Evolutionary conservation across 192 early-diverging fungal species (phyloP).

Genomic region (Phycomyces nitens): DNA sequence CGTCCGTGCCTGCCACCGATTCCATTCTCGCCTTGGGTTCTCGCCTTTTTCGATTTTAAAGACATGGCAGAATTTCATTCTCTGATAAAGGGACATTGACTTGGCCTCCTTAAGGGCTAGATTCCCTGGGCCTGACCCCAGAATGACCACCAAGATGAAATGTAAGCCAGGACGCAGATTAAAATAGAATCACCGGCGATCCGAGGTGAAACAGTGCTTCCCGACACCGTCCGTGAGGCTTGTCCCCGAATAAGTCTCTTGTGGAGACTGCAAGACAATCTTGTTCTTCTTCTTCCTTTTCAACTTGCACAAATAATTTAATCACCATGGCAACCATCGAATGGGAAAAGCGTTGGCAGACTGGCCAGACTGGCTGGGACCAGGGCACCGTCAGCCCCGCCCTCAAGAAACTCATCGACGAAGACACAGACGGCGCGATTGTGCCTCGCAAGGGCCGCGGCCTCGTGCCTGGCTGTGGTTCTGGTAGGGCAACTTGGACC

Average conservation of each 20-base stretch:
- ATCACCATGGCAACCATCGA: not conserved
- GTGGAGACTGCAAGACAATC: no score
- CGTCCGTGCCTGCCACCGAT: not conserved
- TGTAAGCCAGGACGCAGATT: no score
- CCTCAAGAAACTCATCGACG: slow-evolving; percentile 43
- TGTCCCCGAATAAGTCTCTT: not conserved
- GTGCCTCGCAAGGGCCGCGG: slow-evolving; percentile 46
- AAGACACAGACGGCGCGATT: slow-evolving; percentile 27
- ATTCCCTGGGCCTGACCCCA: no score
- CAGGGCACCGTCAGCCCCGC: slow-evolving; percentile 43
- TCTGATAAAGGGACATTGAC: no score
- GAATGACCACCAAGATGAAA: no score
- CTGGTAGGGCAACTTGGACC: slow-evolving; percentile 23
- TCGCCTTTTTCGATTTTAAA: no score
- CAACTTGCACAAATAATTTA: not conserved
- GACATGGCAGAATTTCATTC: no score
- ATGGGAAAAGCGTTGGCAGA: slow-evolving; percentile 43
- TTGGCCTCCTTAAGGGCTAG: no score
- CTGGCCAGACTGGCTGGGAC: slow-evolving; percentile 47
- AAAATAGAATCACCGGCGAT: no score
- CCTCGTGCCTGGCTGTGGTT: slow-evolving; percentile 62
- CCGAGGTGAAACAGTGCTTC: not conserved
- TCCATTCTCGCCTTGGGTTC: not conserved
- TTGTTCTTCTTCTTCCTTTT: not conserved
- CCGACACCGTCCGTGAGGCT: not conserved